Percentiles rank a stretch among this genome's conserved stretches.
Conservation (phyloP, 192 early-diverging fungal species). For the Irineochytrium annulatum region DNA sequence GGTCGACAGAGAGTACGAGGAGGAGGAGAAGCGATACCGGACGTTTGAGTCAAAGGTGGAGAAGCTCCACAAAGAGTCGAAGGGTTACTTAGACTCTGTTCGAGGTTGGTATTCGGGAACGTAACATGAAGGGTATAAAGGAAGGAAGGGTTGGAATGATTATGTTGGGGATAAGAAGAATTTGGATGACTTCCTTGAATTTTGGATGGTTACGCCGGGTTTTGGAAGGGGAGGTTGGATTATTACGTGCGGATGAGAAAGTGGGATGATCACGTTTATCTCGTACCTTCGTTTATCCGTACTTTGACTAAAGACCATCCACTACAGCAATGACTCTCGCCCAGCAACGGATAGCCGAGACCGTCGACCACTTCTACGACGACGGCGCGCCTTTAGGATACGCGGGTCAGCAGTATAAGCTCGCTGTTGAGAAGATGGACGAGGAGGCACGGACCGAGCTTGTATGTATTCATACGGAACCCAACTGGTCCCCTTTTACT, state of each 20-base stretch:
- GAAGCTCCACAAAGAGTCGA: slow-evolving; percentile 83
- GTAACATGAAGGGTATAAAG: too few species aligned
- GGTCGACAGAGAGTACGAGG: slow-evolving; percentile 73
- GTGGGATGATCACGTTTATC: too few species aligned
- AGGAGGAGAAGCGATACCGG: slow-evolving; percentile 74
- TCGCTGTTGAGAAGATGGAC: slow-evolving; percentile 75
- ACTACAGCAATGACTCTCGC: slow-evolving; percentile 72
- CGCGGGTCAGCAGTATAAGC: slow-evolving; percentile 77
- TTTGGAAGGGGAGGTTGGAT: too few species aligned
- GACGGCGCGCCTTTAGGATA: slow-evolving; percentile 70
- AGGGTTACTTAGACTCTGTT: slow-evolving; percentile 85
- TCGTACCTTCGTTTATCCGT: too few species aligned
- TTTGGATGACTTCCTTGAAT: too few species aligned
- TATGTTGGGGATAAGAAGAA: too few species aligned
- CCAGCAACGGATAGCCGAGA: slow-evolving; percentile 81
- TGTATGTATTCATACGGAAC: slow-evolving; percentile 36
- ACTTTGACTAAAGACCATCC: too few species aligned
- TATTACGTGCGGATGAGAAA: too few species aligned
- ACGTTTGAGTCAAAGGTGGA: slow-evolving; percentile 79
- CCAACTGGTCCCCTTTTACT: background rate
- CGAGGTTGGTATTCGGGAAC: slow-evolving; percentile 52
- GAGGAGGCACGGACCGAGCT: slow-evolving; percentile 74
- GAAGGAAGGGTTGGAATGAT: too few species aligned
- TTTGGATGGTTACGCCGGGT: too few species aligned
- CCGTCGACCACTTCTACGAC: slow-evolving; percentile 86